Base-by-base conservation (phyloP, 108 stramenopile species). In the Epipyxis sp. region DNA sequence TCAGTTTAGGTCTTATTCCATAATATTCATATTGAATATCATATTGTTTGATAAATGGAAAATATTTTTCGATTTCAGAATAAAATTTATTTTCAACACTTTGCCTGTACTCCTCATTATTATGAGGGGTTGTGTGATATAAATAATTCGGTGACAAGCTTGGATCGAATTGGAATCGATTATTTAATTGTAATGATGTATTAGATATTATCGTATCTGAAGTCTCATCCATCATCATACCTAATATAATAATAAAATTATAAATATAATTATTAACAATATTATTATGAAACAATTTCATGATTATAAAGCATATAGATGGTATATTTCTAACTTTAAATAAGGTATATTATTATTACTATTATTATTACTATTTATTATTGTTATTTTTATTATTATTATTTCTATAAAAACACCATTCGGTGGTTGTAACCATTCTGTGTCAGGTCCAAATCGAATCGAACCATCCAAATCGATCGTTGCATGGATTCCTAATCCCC, bases 371-470 rank as follows among this genome's bases (percentile, higher is more conserved):
- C 6, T 13, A 50, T 50, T 20, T 50, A 20, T 13, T 50, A 20
- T n/a, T n/a, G n/a, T n/a, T 6, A 50, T 50, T 6, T 20, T 13
- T 13, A 50, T 50, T 13, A 13, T 50, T 20, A 50, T 50, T 20
- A 50, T 50, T 50, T 6, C 46, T 20, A 20, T 13, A 6, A 50
- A 20, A 50, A 50, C 6, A 6, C 6, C 13, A 50, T 20, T 50
- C 20, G 46, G 20, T 42, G 32, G 77, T 0, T 3, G 40, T 0
- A 86, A 42, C 86, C 86, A 86, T 59, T 86, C 78, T 0, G 83
- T 84, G 50, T 86, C 81, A 13, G 86, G 86, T 1, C 86, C 86
- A 83, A 86, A 86, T 32, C 84, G 79, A 34, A 81, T 79, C 74
- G 78, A 44, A 1, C 82, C 85, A 13, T 43, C 77, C 44, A 86